phyloP scores from a whole-genome alignment of 345 rosid species.

The Citrus inodora region DNA sequence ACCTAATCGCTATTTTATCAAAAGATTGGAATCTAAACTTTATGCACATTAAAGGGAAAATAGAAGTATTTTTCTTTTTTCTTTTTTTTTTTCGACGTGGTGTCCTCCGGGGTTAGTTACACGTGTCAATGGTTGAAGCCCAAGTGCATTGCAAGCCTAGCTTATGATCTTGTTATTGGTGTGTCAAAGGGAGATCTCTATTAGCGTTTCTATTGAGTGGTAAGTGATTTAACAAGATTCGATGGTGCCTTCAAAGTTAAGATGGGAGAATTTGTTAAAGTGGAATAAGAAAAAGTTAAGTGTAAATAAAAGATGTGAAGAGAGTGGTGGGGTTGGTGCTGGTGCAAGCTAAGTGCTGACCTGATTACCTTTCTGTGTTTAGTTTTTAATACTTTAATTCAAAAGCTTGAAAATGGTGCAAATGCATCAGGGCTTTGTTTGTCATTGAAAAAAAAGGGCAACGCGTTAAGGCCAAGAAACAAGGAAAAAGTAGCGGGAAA shows the following conservation, averaged over 20 bases:
- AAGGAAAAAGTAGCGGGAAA: conserved; percentile 11
- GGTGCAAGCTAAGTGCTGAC: neutral
- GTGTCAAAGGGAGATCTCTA: conserved; percentile 8
- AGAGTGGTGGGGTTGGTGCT: neutral
- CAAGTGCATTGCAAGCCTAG: neutral
- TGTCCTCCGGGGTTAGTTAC: neutral
- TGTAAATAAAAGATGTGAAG: neutral
- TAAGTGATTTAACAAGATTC: conserved; percentile 8
- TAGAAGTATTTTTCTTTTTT: neutral
- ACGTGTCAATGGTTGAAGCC: neutral
- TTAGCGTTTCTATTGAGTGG: conserved; percentile 15
- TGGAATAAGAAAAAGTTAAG: neutral
- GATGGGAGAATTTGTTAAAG: neutral
- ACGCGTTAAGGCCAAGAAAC: conserved; percentile 25
- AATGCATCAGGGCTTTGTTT: conserved; percentile 16
- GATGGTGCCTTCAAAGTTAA: conserved; percentile 3
- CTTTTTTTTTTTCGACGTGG: neutral
- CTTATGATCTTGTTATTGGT: neutral
- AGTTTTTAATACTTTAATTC: neutral
- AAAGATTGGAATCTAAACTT: conserved; percentile 13
- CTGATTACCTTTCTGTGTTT: neutral
- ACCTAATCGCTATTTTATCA: neutral
- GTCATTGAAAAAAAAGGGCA: conserved; percentile 21
- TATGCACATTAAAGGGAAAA: neutral
- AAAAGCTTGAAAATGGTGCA: neutral